Evolutionary conservation across 2,329 filamentous ascomycete species (phyloP).

Genomic region (Rosellinia necatrix): DNA sequence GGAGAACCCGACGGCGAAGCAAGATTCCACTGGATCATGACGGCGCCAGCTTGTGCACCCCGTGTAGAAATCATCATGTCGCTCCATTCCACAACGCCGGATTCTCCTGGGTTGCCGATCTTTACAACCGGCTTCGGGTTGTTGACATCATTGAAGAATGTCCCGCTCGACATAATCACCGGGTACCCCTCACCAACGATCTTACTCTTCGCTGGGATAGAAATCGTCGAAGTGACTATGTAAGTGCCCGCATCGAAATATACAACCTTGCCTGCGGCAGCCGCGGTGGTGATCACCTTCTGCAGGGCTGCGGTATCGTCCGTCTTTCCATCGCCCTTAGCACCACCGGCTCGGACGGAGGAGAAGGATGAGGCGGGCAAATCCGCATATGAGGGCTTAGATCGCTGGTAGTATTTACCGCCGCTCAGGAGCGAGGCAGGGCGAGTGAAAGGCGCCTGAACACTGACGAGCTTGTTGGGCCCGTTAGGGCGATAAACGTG

Average conservation of each 20-base stretch:
- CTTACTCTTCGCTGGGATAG: conserved; percentile 53
- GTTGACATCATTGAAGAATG: conserved; percentile 52
- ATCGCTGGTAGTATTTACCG: conserved; percentile 68
- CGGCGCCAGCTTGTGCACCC: conserved; percentile 61
- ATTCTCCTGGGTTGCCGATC: conserved; percentile 60
- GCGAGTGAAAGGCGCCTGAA: conserved; percentile 51
- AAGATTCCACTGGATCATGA: conserved; percentile 70
- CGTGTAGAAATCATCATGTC: conserved; percentile 67
- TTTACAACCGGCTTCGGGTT: conserved; percentile 61
- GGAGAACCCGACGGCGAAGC: conserved; percentile 41
- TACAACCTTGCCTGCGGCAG: conserved; percentile 58
- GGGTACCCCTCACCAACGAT: conserved; percentile 65
- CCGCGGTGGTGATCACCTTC: conserved; percentile 61
- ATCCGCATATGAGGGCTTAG: conserved; percentile 76
- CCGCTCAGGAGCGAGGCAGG: conserved; percentile 59
- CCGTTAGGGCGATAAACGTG: conserved; percentile 62
- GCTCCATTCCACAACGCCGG: conserved; percentile 64
- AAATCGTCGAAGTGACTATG: conserved; percentile 59
- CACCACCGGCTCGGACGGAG: conserved; percentile 70
- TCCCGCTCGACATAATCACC: conserved; percentile 57
- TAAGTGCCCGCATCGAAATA: conserved; percentile 68
- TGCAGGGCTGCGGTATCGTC: conserved; percentile 80
- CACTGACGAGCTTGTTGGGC: conserved; percentile 54
- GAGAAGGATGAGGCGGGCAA: conserved; percentile 64
- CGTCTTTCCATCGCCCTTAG: conserved; percentile 72